These are phyloP conservation scores for Penicillium herquei DNA, from an alignment of 495 filamentous ascomycete genomes.

Conservation along the genomic window DNA sequence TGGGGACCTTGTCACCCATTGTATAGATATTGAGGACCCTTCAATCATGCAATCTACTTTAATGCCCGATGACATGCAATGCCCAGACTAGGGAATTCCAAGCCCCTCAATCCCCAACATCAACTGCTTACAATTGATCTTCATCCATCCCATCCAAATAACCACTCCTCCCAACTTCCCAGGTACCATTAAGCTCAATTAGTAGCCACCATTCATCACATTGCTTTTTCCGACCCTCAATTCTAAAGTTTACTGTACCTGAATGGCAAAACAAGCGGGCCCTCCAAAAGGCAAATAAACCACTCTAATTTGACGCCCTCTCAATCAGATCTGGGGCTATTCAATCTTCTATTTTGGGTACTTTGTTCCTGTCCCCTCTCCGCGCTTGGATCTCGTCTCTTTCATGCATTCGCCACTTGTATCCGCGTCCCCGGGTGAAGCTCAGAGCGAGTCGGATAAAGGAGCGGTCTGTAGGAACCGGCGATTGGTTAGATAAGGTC, in stretches of 20 bases:
- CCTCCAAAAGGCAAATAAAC: conserved; percentile 7
- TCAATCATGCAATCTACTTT: too few relatives aligned
- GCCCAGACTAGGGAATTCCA: too few relatives aligned
- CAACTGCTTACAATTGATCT: too few relatives aligned
- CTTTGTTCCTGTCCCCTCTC: background rate
- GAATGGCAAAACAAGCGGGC: background rate
- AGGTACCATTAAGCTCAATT: too few relatives aligned
- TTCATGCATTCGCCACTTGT: background rate
- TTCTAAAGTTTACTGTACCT: conserved; percentile 1
- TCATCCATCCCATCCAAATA: too few relatives aligned
- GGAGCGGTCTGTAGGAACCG: conserved; percentile 10
- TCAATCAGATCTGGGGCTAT: too few relatives aligned
- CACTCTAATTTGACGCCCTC: conserved; percentile 18
- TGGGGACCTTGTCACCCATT: too few relatives aligned
- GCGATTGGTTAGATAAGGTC: conserved; percentile 7
- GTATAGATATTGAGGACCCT: too few relatives aligned
- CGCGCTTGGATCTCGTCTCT: background rate
- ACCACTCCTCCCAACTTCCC: too few relatives aligned
- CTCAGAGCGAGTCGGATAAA: background rate
- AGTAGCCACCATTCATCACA: background rate
- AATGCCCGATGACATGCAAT: too few relatives aligned
- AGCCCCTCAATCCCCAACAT: too few relatives aligned
- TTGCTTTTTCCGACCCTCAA: conserved; percentile 19
- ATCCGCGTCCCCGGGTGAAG: background rate
- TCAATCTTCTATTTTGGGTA: background rate